Base-by-base conservation (phyloP, 257 asterid genomes). In the Solanum pimpinellifolium region DNA sequence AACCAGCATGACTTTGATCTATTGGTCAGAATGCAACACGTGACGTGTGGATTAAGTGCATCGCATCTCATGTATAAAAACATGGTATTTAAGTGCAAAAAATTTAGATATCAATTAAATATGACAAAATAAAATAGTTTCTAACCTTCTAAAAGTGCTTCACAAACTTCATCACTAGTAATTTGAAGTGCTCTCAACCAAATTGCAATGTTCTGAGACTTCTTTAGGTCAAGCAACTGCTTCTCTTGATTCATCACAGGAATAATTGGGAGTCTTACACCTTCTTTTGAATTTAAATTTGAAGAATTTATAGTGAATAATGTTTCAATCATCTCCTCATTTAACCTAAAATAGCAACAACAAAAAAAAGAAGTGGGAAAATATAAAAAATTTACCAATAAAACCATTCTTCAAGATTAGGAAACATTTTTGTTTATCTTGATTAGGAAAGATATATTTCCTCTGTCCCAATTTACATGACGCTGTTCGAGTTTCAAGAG, bases 261-360 rank as follows among this genome's bases (percentile, higher is more conserved):
- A 52, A 82, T 83, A 12, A 86, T 69, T 4, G 86, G 89, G 39
- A 93, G 93, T 89, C 88, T 83, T 3, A 56, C 77, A 9, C 92
- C 90, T 47, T 92, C 94, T 85, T 91, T 92, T 8, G 87, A 85
- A 85, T 91, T 91, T 39, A 86, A 82, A 88, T 86, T 92, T 1
- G 94, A 88, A 83, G 91, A 88, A 87, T 90, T 94, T 80, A 87
- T 94, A 78, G 86, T 89, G 90, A 94, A 94, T 44, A 94, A 88
- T 66, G 93, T 90, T 92, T 96, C 95, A 10, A 94, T 94, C 98
- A 94, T 94, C 87, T 96, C 94, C 87, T 96, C 99, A 27, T 96
- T 94, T 91, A 96, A 89, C 93, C 99, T 96, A 74, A 21, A 37
- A 74, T 73, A 0, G 18, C 74, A 29, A 66, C 1, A 62, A 49